These are phyloP conservation scores for Hordeum marinum DNA, from an alignment of 176 grass and related monocot species.

Conservation along the genomic window DNA sequence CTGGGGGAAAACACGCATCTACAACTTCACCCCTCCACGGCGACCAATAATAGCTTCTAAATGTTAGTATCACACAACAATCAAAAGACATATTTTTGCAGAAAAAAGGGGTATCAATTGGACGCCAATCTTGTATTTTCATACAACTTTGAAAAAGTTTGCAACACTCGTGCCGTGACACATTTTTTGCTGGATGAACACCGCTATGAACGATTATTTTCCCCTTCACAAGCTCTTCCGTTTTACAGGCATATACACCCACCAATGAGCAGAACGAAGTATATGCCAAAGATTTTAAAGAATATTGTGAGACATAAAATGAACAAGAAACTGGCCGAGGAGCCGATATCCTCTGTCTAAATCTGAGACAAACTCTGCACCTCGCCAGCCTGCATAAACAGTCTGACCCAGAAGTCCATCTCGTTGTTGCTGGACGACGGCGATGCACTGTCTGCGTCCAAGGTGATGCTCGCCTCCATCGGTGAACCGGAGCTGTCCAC, in stretches of 20 bases:
- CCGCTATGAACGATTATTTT: background rate
- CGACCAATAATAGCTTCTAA: too few species aligned
- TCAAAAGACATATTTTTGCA: too few species aligned
- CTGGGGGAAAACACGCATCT: too few species aligned
- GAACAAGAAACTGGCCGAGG: background rate
- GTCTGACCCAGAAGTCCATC: slow-evolving; percentile 70
- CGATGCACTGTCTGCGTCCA: background rate
- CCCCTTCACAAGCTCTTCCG: background rate
- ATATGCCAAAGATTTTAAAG: slow-evolving; percentile 33
- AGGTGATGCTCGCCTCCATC: background rate
- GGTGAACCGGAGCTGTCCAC: background rate
- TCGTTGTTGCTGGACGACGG: slow-evolving; percentile 32
- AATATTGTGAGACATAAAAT: slow-evolving; percentile 20
- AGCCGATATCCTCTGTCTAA: background rate
- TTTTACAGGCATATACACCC: background rate
- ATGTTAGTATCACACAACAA: too few species aligned
- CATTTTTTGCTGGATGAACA: background rate
- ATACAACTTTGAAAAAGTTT: background rate
- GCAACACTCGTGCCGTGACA: background rate
- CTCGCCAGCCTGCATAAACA: slow-evolving; percentile 68
- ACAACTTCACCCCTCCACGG: too few species aligned
- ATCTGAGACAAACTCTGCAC: slow-evolving; percentile 41
- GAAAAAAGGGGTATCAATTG: too few species aligned
- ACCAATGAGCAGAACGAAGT: background rate
- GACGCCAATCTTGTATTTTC: background rate